Base-by-base conservation (phyloP, 345 rosid species). In the Salix purpurea region DNA sequence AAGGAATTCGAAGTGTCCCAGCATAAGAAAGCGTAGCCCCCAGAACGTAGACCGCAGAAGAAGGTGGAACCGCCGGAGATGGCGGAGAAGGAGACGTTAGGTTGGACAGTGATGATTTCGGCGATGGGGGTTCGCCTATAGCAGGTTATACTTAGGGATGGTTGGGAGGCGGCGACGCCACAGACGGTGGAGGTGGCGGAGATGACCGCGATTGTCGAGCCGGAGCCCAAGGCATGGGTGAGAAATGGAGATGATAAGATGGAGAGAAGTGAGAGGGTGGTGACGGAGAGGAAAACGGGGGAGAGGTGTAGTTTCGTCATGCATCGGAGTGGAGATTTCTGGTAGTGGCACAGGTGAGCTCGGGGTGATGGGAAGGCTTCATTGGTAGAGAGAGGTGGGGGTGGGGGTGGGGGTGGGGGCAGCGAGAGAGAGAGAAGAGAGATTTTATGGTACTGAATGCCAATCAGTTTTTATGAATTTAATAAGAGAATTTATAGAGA, bases 31-130 rank as follows among this genome's bases (percentile, higher is more conserved):
- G 86, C 81, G 74, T 83, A 75, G 30, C 92, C 95, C 61, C 90
- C 91, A 68, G 89, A 84, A 37, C 86, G 89, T 73, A 93, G 73
- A 66, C 94, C 98, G 79, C 98, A 93, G 85, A 91, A 81, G 78
- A 73, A 82, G 77, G 50, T 74, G 0, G 78, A 71, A 3, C 95
- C 98, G 78, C 91, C 98, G 61, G 98, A 85, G 81, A 93, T 77
- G 1, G 81, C 77, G 64, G 92, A 87, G 83, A 87, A 93, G 14
- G 97, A 89, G 76, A 84, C 72, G 79, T 67, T 83, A 82, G 98
- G 97, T 8, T 72, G 61, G 76, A 87, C 72, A 65, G 85, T 1
- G 50, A 71, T 23, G 75, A 76, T 67, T 15, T 60, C 42, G 39
- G 80, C 83, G 4, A 26, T 23, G 52, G 18, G 50, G 34, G 11